These are phyloP conservation scores for Xylaria sp. DNA, from an alignment of 2,329 filamentous ascomycete genomes.

Conservation along the genomic window DNA sequence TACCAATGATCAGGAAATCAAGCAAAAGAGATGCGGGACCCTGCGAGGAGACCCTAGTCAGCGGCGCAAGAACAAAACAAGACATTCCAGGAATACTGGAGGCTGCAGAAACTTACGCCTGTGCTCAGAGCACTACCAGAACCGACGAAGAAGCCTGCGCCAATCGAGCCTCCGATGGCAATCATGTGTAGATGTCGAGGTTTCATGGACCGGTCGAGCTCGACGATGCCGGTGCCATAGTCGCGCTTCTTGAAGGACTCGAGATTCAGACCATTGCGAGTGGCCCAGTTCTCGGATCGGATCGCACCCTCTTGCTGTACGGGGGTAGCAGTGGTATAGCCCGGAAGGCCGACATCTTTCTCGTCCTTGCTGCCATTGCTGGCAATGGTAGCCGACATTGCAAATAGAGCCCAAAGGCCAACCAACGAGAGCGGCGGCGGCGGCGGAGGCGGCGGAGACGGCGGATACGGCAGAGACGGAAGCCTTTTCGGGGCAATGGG, in stretches of 20 bases:
- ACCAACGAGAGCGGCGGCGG: not conserved
- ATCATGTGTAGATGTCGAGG: constrained; percentile 57
- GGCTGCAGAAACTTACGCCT: constrained; percentile 42
- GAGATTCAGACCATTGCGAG: constrained; percentile 45
- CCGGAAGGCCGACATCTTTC: constrained; percentile 34
- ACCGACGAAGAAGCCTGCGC: constrained; percentile 65
- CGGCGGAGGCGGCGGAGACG: not conserved
- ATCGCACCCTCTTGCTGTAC: constrained; percentile 22
- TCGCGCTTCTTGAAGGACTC: constrained; percentile 47
- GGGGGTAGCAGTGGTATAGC: constrained; percentile 22
- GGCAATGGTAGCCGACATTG: constrained; percentile 28
- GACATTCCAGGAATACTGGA: not conserved
- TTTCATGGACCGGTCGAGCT: constrained; percentile 48
- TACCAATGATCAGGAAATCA: constrained; percentile 58
- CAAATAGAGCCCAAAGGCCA: not conserved
- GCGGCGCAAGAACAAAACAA: not conserved
- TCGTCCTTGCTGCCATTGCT: constrained; percentile 33
- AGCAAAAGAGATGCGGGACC: constrained; percentile 49
- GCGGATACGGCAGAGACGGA: too few species aligned
- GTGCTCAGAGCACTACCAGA: constrained; percentile 53
- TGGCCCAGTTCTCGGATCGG: constrained; percentile 37
- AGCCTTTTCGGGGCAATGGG: too few species aligned
- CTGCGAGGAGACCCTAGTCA: constrained; percentile 27
- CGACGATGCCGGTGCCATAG: constrained; percentile 39
- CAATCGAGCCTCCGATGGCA: constrained; percentile 59